These are phyloP conservation scores for Setaria italica DNA, from an alignment of 202 grass and related monocot genomes.

Conservation along the genomic window DNA sequence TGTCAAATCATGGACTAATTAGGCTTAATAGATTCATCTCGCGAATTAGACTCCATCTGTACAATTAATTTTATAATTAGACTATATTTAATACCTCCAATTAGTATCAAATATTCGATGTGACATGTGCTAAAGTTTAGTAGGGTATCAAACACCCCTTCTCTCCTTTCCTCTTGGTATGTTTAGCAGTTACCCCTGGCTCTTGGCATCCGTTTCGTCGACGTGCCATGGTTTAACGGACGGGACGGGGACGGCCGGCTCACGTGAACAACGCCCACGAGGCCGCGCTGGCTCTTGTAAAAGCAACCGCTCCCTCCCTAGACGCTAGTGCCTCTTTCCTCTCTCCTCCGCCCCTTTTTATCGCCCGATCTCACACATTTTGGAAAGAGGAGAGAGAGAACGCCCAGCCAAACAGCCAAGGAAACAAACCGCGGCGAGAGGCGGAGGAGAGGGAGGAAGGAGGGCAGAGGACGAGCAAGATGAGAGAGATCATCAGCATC, in stretches of 20 bases:
- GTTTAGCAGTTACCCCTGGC: neutral
- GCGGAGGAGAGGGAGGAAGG: neutral
- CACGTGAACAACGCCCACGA: conserved; percentile 49
- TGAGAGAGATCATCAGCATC: conserved; percentile 96
- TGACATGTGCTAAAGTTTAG: too few species aligned
- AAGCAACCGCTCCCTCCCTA: conserved; percentile 29
- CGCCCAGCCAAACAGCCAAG: conserved; percentile 10
- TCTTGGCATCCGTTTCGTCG: neutral
- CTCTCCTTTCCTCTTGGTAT: neutral
- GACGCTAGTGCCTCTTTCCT: neutral
- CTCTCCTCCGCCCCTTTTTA: conserved; percentile 50
- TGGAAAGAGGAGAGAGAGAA: conserved; percentile 52
- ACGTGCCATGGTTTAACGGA: neutral
- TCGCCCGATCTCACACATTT: conserved; percentile 66
- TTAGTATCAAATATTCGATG: too few species aligned
- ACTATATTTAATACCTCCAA: too few species aligned
- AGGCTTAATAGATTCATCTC: too few species aligned
- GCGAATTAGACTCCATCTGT: too few species aligned
- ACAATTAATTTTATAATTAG: too few species aligned
- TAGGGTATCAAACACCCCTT: too few species aligned
- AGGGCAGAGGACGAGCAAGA: neutral
- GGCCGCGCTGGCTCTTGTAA: conserved; percentile 2
- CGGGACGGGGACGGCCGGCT: conserved; percentile 5
- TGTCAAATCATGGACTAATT: too few species aligned
- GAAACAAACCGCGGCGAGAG: conserved; percentile 25